phyloP scores from a whole-genome alignment of 2,329 filamentous ascomycete species.

The Phialocephala subalpina region DNA sequence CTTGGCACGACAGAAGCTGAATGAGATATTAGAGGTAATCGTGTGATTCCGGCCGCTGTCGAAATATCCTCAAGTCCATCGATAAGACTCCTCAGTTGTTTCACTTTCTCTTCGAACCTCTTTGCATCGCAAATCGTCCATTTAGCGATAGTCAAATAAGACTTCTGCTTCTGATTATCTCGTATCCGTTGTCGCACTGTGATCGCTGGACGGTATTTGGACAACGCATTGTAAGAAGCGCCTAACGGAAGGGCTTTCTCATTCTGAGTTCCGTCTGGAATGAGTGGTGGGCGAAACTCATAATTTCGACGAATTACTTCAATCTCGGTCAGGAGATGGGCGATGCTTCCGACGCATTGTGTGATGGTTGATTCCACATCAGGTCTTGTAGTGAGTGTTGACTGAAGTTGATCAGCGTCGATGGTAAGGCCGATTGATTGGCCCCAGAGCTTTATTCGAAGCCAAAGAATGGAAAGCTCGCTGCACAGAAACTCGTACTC shows the following conservation, averaged over 20 bases:
- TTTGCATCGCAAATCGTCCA: slow-evolving; percentile 36
- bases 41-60: slow-evolving; percentile 25
- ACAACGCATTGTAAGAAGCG: slow-evolving; percentile 15
- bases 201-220: slow-evolving; percentile 12
- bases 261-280: not conserved
- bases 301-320: slow-evolving; percentile 35
- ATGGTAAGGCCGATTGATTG: slow-evolving; percentile 33
- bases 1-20: slow-evolving; percentile 9
- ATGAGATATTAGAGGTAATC: not conserved
- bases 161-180: slow-evolving; percentile 36
- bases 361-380: slow-evolving; percentile 32
- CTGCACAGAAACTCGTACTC: slow-evolving; percentile 37
- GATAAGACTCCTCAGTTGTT: slow-evolving; percentile 31
- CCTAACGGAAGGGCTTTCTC: slow-evolving; percentile 12
- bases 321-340: slow-evolving; percentile 33
- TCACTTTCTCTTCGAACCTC: slow-evolving; percentile 36
- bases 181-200: slow-evolving; percentile 28
- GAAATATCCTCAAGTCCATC: slow-evolving; percentile 36
- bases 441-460: slow-evolving; percentile 36
- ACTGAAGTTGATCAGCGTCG: slow-evolving; percentile 21
- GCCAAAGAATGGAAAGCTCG: slow-evolving; percentile 35
- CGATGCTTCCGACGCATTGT: slow-evolving; percentile 31
- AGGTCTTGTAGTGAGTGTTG: slow-evolving; percentile 24
- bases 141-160: slow-evolving; percentile 33
- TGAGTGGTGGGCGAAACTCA: slow-evolving; percentile 23